Conservation (phyloP, 2,329 filamentous ascomycete genomes). For the Paecilomyces formosus region DNA sequence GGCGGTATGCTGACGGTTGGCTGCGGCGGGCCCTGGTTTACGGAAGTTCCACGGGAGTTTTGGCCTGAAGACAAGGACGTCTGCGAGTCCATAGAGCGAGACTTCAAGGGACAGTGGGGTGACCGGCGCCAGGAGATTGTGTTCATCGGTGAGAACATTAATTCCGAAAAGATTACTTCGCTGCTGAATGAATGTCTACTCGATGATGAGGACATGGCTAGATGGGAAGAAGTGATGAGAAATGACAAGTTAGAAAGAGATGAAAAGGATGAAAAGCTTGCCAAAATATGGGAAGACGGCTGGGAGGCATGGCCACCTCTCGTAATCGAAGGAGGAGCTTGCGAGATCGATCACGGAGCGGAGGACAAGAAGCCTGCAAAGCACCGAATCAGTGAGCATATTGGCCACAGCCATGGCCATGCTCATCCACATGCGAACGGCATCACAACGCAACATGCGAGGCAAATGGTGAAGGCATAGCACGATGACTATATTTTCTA, state of each 20-base stretch:
- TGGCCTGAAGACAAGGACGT: conserved; percentile 46
- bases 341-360: conserved; percentile 4
- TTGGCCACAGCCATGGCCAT: conserved; percentile 14
- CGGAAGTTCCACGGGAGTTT: conserved; percentile 47
- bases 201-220: conserved; percentile 50
- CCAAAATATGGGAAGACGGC: conserved; percentile 51
- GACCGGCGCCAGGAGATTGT: conserved; percentile 66
- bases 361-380: conserved; percentile 16
- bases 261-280: conserved; percentile 41
- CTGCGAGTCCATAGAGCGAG: conserved; percentile 39
- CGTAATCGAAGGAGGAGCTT: conserved; percentile 28
- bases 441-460: not conserved
- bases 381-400: conserved; percentile 22
- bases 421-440: not conserved
- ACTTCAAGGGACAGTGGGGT: conserved; percentile 52
- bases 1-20: conserved; percentile 37
- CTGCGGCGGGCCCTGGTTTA: conserved; percentile 48
- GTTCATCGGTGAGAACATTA: conserved; percentile 62
- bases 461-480: not conserved
- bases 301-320: conserved; percentile 51
- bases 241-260: conserved; percentile 27
- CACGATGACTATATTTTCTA: not conserved
- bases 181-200: conserved; percentile 56
- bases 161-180: conserved; percentile 44
- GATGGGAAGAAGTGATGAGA: conserved; percentile 49